A percentile compares a stretch with the other conserved stretches of the same genome.
phyloP scores from a whole-genome alignment of 345 rosid genomes.

The Rhodamnia rubescens region DNA sequence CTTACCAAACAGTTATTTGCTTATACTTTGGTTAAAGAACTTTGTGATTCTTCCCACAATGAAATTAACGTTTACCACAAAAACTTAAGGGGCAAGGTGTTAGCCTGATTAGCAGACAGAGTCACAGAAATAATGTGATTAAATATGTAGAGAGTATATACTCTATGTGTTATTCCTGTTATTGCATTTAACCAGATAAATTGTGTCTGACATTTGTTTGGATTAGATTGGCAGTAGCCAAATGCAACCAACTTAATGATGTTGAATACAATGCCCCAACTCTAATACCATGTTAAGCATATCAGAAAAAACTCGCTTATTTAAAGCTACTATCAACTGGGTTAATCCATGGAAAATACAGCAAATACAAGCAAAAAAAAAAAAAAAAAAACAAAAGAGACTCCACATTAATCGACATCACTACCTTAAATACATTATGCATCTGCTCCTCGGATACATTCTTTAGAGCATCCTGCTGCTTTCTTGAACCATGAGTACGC shows the following conservation, averaged over 20 bases:
- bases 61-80: background rate
- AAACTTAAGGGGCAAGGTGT: background rate
- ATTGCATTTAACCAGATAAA: background rate
- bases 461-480: conserved; percentile 62
- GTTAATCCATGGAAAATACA: background rate
- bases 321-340: background rate
- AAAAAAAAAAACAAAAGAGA: background rate
- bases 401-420: background rate
- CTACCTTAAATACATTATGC: conserved; percentile 75
- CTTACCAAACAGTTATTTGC: background rate
- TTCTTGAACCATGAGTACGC: conserved; percentile 95
- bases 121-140: background rate
- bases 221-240: background rate
- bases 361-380: background rate
- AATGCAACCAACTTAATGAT: background rate
- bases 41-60: background rate
- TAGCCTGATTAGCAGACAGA: background rate
- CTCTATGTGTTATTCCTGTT: background rate
- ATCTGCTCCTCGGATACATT: conserved; percentile 35
- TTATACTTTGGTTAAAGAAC: background rate
- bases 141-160: background rate
- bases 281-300: background rate
- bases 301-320: background rate
- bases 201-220: background rate
- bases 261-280: background rate